A percentile compares a stretch with the other conserved stretches of the same genome.
These are phyloP conservation scores for Avena eriantha DNA, from an alignment of 176 grass and related monocot genomes.

Conservation along the genomic window DNA sequence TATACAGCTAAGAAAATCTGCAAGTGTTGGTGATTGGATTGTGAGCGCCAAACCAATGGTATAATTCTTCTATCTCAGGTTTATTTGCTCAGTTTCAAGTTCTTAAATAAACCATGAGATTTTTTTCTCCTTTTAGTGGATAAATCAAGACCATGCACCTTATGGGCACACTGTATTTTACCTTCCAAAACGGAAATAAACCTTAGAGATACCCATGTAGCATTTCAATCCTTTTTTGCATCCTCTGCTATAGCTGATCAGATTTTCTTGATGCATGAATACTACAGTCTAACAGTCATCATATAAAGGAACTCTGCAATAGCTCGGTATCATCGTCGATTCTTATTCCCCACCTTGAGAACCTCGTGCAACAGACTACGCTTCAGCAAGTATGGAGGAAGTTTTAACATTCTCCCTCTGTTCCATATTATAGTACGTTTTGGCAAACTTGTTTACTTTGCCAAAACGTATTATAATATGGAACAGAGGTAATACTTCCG, in stretches of 20 bases:
- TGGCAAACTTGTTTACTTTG: too few species aligned
- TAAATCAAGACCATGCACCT: background rate
- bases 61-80: slow-evolving; percentile 43
- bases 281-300: slow-evolving; percentile 63
- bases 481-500: slow-evolving; percentile 7
- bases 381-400: slow-evolving; percentile 81
- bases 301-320: slow-evolving; percentile 74
- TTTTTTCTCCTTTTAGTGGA: background rate
- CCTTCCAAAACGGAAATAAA: background rate
- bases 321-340: slow-evolving; percentile 76
- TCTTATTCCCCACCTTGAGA: slow-evolving; percentile 93
- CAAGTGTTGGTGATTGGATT: slow-evolving; percentile 88
- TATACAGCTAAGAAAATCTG: slow-evolving; percentile 89
- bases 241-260: background rate
- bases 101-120: slow-evolving; percentile 24
- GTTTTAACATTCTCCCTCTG: background rate
- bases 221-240: slow-evolving; percentile 14
- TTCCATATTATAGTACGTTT: too few species aligned
- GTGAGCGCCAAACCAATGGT: slow-evolving; percentile 72
- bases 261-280: slow-evolving; percentile 16
- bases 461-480: too few species aligned
- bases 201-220: background rate
- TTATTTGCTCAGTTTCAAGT: slow-evolving; percentile 23
- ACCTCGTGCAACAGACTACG: slow-evolving; percentile 92
- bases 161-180: slow-evolving; percentile 6